Percentiles rank a stretch among this genome's conserved stretches.
These are phyloP conservation scores for Recurvomyces mirabilis DNA, from an alignment of 495 filamentous ascomycete species.

Conservation along the genomic window DNA sequence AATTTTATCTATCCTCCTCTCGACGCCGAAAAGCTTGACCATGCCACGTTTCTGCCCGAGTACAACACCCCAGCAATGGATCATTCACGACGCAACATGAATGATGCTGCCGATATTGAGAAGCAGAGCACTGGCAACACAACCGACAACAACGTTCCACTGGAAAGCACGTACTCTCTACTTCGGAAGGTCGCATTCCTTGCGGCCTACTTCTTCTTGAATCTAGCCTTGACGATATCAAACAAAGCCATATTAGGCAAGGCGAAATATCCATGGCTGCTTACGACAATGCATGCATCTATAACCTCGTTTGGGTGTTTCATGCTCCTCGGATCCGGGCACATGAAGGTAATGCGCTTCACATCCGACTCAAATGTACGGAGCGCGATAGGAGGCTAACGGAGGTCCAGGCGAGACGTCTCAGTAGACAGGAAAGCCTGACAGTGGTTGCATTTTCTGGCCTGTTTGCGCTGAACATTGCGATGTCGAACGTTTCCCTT, in stretches of 20 bases:
- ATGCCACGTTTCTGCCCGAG: no score
- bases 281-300: slow-evolving; percentile 43
- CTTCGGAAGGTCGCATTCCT: slow-evolving; percentile 33
- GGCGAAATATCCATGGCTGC: slow-evolving; percentile 46
- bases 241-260: slow-evolving; percentile 45
- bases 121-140: slow-evolving; percentile 42
- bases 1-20: no score
- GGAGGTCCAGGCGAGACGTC: no score
- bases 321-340: slow-evolving; percentile 35
- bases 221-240: slow-evolving; percentile 42
- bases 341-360: slow-evolving; percentile 38
- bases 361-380: no score
- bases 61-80: no score
- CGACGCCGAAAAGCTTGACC: no score
- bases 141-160: background rate
- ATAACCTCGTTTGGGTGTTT: slow-evolving; percentile 42
- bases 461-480: slow-evolving; percentile 50
- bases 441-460: slow-evolving; percentile 41
- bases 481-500: slow-evolving; percentile 46
- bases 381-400: no score
- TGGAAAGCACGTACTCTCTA: slow-evolving; percentile 23
- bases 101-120: no score
- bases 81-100: no score
- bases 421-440: slow-evolving; percentile 36
- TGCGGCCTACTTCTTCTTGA: slow-evolving; percentile 40